Evolutionary conservation across 768 basidiomycete species (phyloP), one percentile per base, ranked within the genome.

Genomic region (Favolaschia claudopus): DNA sequence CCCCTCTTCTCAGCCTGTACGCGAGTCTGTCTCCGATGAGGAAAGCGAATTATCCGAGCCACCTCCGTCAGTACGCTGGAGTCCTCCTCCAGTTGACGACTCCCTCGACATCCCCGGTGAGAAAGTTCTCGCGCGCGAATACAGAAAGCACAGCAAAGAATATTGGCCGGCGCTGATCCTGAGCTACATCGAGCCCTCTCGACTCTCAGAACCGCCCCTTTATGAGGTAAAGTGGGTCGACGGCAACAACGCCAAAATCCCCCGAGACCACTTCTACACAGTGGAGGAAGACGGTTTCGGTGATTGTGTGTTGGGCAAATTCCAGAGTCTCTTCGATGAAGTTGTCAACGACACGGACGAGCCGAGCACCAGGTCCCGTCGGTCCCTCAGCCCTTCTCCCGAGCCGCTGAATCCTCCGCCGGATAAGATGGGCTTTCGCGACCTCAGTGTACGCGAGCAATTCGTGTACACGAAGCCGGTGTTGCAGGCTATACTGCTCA

Each of bases 131-230:
- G 87, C 87, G 7, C 69, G 76, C 22, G 82, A 80, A 3, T n/a
- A n/a, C n/a, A 72, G 63, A 38, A 72, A 72, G 51, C 67, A 63
- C 20, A 66, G 64, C n/a, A 69, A 69, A 7, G 61, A 65, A 5
- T 88, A 87, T 64, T 93, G 91, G 91, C 89, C 91, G 3, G 91
- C 87, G 1, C 76, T 76, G 67, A 73, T 93, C 36, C 65, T 86
- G 10, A 74, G 65, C 0, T 90, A 87, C 64, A 54, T 83, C 22
- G 76, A 79, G 13, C 79, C 86, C 5, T 70, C 72, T 3, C 69
- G 40, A 19, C 66, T 70, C n/a, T 68, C 72, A 34, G 78, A 80
- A 54, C 40, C 37, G 19, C 66, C 70, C 45, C 81, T 75, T 66
- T 93, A 91, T 69, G 67, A 61, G 22, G 74, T 90, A 7, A 71